Evolutionary conservation across 768 basidiomycete species (phyloP).

Genomic region (Rickenella mellea): DNA sequence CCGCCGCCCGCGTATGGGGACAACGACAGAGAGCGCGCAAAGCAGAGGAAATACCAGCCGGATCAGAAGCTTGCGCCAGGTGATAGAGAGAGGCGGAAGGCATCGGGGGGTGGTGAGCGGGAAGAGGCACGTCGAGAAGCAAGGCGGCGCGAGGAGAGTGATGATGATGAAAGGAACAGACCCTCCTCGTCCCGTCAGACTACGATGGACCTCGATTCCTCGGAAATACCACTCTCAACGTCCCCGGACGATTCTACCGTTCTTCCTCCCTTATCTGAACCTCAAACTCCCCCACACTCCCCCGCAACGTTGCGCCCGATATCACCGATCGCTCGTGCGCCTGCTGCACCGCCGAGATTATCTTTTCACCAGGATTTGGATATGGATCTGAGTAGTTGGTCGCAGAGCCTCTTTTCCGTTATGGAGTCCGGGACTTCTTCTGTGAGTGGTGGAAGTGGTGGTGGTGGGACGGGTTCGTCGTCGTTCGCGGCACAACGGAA

Average conservation of each 20-base stretch:
- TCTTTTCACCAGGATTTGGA: constrained; percentile 37
- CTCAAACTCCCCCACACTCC: not conserved
- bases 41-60: not conserved
- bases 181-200: not conserved
- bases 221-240: not conserved
- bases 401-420: constrained; percentile 42
- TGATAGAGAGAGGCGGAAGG: not conserved
- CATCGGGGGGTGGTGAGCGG: not conserved
- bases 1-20: not conserved
- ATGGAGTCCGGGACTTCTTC: constrained; percentile 22
- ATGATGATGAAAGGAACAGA: not conserved
- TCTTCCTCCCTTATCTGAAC: not conserved
- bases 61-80: not conserved
- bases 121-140: not conserved
- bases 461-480: not conserved
- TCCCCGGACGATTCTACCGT: not conserved
- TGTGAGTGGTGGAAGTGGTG: not conserved
- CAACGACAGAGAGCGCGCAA: not conserved
- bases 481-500: not conserved
- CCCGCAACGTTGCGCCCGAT: not conserved
- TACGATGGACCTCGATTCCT: not conserved
- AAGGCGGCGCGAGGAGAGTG: not conserved
- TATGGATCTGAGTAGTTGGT: constrained; percentile 43
- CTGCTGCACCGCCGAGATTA: constrained; percentile 33
- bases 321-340: not conserved